These are phyloP conservation scores for Penium margaritaceum DNA, from an alignment of 139 green algal species.

Conservation along the genomic window DNA sequence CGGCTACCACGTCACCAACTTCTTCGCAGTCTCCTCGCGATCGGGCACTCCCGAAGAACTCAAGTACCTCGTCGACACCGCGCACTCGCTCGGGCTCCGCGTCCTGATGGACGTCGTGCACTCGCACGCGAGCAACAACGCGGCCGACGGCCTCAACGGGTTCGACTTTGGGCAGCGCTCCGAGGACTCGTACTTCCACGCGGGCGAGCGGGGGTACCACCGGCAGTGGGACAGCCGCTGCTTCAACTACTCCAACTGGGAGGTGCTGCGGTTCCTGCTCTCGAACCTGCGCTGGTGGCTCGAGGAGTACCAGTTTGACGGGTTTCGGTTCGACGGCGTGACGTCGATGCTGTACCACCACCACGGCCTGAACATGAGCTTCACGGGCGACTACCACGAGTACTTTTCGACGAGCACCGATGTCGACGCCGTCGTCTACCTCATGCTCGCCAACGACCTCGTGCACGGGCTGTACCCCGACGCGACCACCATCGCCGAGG, in stretches of 20 bases:
- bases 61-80: conserved; percentile 72
- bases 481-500: conserved; percentile 81
- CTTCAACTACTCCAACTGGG: conserved; percentile 80
- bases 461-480: conserved; percentile 63
- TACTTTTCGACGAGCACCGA: conserved; percentile 66
- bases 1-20: conserved; percentile 89
- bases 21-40: conserved; percentile 73
- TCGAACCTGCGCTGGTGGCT: conserved; percentile 89
- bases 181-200: conserved; percentile 76
- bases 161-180: conserved; percentile 76
- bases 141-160: conserved; percentile 75
- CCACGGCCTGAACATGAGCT: conserved; percentile 79
- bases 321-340: conserved; percentile 90
- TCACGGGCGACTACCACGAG: conserved; percentile 75
- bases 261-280: conserved; percentile 72
- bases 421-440: conserved; percentile 87
- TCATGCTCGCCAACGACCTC: conserved; percentile 68
- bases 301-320: conserved; percentile 90
- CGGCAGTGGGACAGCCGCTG: conserved; percentile 77
- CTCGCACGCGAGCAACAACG: conserved; percentile 78
- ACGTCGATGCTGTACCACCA: conserved; percentile 96
- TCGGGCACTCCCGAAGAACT: conserved; percentile 84
- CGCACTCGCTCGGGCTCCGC: conserved; percentile 75
- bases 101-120: conserved; percentile 92
- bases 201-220: conserved; percentile 77